These are phyloP conservation scores for Candida arabinofermentans DNA, from an alignment of 805 yeast genomes.

Conservation along the genomic window DNA sequence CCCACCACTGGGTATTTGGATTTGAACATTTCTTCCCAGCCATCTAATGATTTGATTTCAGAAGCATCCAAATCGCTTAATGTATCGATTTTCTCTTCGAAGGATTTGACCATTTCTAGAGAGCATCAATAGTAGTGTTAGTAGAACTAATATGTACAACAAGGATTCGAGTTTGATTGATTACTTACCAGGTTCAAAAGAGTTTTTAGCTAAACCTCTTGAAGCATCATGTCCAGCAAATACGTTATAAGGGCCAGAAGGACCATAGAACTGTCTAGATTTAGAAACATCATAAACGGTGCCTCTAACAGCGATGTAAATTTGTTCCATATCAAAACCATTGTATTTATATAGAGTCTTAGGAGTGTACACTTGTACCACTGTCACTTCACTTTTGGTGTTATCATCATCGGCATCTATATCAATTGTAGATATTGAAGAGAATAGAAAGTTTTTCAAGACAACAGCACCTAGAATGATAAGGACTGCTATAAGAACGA, in stretches of 20 bases:
- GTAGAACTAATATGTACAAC: not conserved
- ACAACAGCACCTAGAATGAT: constrained; percentile 19
- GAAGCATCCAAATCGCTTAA: constrained; percentile 54
- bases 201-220: constrained; percentile 83
- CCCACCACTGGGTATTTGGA: constrained; percentile 84
- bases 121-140: constrained; percentile 3
- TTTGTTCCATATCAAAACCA: constrained; percentile 74
- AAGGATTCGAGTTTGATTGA: too few species aligned
- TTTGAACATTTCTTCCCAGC: constrained; percentile 82
- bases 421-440: constrained; percentile 19
- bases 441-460: constrained; percentile 21
- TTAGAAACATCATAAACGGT: constrained; percentile 78
- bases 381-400: constrained; percentile 19
- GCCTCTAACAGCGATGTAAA: constrained; percentile 84
- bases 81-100: constrained; percentile 75
- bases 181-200: constrained; percentile 60
- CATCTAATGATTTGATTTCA: constrained; percentile 66
- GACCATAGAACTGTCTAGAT: constrained; percentile 88
- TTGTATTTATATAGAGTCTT: constrained; percentile 66
- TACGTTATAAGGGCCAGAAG: constrained; percentile 90
- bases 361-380: constrained; percentile 62
- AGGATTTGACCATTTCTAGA: constrained; percentile 51
- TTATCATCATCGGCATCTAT: constrained; percentile 21
- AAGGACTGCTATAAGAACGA: constrained; percentile 21
- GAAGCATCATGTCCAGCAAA: constrained; percentile 97